Percentiles rank a stretch among this genome's conserved stretches.
Evolutionary conservation across 202 grass and related monocot species (phyloP).

Genomic region (Carex arenaria): DNA sequence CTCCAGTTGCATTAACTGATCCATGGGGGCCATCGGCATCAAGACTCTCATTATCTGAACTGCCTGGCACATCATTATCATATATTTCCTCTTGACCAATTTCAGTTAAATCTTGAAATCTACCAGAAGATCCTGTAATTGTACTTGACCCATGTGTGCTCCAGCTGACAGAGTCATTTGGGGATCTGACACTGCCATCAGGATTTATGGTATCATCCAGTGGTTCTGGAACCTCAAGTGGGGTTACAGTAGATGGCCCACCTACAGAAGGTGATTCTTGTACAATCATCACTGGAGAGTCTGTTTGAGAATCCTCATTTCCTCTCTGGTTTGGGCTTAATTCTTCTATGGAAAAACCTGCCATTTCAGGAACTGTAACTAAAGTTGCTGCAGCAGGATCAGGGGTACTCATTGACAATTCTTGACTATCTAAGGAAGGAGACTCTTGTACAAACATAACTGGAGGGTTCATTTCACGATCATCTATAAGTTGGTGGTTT

Average conservation of each 20-base stretch:
- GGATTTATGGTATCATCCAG: background rate
- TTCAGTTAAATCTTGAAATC: conserved; percentile 15
- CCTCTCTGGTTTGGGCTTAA: conserved; percentile 17
- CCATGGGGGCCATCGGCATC: background rate
- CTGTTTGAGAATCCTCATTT: conserved; percentile 9
- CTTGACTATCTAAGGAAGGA: conserved; percentile 19
- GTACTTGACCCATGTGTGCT: conserved; percentile 16
- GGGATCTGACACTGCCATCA: background rate
- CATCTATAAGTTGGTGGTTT: background rate
- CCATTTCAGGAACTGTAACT: conserved; percentile 4
- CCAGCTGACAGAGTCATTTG: conserved; percentile 7
- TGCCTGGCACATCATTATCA: background rate
- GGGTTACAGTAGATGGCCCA: background rate
- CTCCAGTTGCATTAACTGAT: conserved; percentile 12
- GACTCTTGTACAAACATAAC: conserved; percentile 21
- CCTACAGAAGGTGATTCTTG: background rate
- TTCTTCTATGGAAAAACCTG: conserved; percentile 15
- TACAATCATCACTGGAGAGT: conserved; percentile 8
- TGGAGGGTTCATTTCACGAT: background rate
- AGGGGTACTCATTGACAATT: conserved; percentile 16
- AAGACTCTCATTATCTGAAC: conserved; percentile 11
- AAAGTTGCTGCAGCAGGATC: background rate
- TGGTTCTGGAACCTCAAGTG: background rate
- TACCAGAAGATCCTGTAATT: conserved; percentile 13
- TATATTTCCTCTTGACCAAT: conserved; percentile 10